Evolutionary conservation across 148 eudicot species (phyloP).

Genomic region (Cornus florida): DNA sequence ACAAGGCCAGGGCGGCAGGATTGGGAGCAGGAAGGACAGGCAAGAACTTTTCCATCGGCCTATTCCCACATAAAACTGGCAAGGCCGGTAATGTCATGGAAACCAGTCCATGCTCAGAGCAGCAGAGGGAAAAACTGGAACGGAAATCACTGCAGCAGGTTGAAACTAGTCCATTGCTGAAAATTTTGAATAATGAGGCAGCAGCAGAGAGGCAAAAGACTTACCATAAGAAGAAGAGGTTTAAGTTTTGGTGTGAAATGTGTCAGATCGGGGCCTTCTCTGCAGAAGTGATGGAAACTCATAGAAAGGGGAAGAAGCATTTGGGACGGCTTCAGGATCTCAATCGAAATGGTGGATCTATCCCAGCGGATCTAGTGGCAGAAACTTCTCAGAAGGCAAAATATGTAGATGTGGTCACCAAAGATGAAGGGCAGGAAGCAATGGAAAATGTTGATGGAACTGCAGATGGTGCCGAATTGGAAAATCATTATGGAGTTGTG

Average conservation of each 20-base stretch:
- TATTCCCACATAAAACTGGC: constrained; percentile 26
- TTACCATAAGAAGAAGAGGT: constrained; percentile 9
- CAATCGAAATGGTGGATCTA: background rate
- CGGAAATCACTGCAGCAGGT: background rate
- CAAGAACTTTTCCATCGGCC: constrained; percentile 29
- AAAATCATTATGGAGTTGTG: too few species aligned
- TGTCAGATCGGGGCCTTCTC: constrained; percentile 46
- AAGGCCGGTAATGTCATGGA: background rate
- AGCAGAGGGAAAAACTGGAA: background rate
- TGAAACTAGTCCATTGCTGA: background rate
- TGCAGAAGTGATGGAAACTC: constrained; percentile 35
- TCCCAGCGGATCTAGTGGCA: background rate
- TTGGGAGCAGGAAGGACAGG: constrained; percentile 22
- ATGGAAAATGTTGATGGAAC: background rate
- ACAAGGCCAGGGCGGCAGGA: constrained; percentile 50
- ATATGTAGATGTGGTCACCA: background rate
- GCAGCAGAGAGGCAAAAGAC: background rate
- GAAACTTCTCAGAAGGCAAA: background rate
- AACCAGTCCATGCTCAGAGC: background rate
- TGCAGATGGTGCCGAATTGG: background rate
- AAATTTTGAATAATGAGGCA: background rate
- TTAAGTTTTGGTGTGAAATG: constrained; percentile 46
- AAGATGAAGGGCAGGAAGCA: background rate
- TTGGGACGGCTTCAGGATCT: constrained; percentile 5
- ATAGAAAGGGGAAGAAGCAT: constrained; percentile 53